phyloP scores from a whole-genome alignment of 176 grass and related monocot genomes.

The Otatea glauca region DNA sequence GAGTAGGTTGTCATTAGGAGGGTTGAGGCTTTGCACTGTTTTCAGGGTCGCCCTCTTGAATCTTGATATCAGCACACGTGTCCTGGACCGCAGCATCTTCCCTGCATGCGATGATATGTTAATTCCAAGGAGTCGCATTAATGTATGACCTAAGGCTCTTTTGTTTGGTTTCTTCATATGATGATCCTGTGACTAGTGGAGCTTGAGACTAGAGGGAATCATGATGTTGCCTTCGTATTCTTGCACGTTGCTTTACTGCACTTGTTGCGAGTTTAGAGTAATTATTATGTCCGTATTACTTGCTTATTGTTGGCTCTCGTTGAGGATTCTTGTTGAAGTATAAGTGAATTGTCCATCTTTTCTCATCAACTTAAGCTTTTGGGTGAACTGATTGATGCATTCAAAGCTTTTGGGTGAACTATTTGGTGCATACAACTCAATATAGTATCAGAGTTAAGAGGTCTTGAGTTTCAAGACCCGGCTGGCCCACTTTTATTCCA shows the following conservation, averaged over 20 bases:
- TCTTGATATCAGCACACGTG: background rate
- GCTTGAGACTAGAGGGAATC: slow-evolving; percentile 15
- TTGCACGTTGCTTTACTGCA: background rate
- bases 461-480: too few relatives aligned
- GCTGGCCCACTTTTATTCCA: too few relatives aligned
- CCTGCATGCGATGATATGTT: slow-evolving; percentile 13
- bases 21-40: background rate
- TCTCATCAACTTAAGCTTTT: too few relatives aligned
- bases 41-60: background rate
- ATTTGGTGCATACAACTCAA: too few relatives aligned
- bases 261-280: background rate
- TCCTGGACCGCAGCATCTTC: background rate
- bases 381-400: too few relatives aligned
- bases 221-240: background rate
- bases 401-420: too few relatives aligned
- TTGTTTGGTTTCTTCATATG: background rate
- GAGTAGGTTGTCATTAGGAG: slow-evolving; percentile 26
- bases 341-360: too few relatives aligned
- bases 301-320: background rate
- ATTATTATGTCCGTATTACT: background rate
- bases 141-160: slow-evolving; percentile 28
- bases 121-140: background rate
- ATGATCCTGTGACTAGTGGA: slow-evolving; percentile 1
- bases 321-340: too few relatives aligned
- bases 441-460: too few relatives aligned